Evolutionary conservation across 2,329 filamentous ascomycete genomes (phyloP), one percentile per base, ranked within the genome.

Genomic region (Colletotrichum sp.): DNA sequence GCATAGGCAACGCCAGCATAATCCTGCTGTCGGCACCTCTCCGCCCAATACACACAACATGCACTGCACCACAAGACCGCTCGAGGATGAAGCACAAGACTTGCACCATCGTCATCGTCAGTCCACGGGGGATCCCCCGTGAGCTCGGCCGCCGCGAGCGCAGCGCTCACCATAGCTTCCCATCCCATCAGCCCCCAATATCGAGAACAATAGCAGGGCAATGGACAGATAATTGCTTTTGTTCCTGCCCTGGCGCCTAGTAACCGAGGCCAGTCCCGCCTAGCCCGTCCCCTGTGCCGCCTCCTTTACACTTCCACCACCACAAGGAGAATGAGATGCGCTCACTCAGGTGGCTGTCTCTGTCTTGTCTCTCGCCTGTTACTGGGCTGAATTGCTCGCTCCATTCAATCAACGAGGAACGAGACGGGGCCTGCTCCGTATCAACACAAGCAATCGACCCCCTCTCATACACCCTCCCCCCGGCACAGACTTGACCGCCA

Each of bases 321-420:
- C 43, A 48, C 43, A 48, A 48, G 43, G 30, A 32, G 34, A 21
- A 64, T 9, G 32, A 43, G 61, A 64, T 38, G 66, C 21, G 21
- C 32, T 57, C 66, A 34, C 28, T 34, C 55, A 38, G 34, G 32
- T 60, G 66, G 66, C 28, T 70, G 57, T 63, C 36, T 63, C 36
- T 70, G 36, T 70, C 57, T 21, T 70, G 67, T 63, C 57, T 70
- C 57, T 70, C 67, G 67, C 57, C 67, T 70, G 52, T 63, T 70
- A 38, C 55, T 70, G 57, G 67, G 67, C 57, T 28, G 24, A 21
- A 38, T 60, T 48, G 61, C 15, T 32, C 52, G 21, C 15, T 26
- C 34, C 52, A 43, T 43, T 48, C 32, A 60, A 60, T 21, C 55
- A 43, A 34, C 58, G 58, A 61, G 58, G 58, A 38, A 57, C 48